Percentiles rank a stretch among this genome's conserved stretches.
Evolutionary conservation across 257 asterid species (phyloP).

Genomic region (Forsythia viridissima): DNA sequence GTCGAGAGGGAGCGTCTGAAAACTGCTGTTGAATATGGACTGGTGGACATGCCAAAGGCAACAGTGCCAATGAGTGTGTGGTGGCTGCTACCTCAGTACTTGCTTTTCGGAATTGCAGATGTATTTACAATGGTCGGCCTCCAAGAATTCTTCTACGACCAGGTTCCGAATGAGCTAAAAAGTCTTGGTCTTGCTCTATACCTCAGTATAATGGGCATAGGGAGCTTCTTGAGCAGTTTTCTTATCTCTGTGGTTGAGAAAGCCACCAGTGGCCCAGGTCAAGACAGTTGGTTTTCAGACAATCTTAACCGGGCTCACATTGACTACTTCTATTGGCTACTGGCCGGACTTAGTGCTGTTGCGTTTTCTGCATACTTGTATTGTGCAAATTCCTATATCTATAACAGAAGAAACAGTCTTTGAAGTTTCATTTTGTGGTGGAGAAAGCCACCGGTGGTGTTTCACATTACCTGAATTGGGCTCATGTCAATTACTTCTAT

Average conservation of each 20-base stretch:
- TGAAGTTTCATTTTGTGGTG: neutral
- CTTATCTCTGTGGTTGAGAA: conserved; percentile 48
- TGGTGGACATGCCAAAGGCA: conserved; percentile 37
- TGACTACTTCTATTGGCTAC: conserved; percentile 71
- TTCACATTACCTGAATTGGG: no score
- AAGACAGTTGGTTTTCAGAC: conserved; percentile 56
- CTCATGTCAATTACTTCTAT: no score
- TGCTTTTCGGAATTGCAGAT: conserved; percentile 51
- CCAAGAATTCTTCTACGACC: conserved; percentile 72
- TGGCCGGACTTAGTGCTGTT: conserved; percentile 43
- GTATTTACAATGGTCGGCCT: conserved; percentile 56
- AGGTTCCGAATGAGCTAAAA: conserved; percentile 54
- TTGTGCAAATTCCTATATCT: conserved; percentile 40
- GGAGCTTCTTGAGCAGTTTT: conserved; percentile 62
- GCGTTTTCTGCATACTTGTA: conserved; percentile 36
- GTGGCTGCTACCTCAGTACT: conserved; percentile 65
- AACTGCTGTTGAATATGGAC: conserved; percentile 37
- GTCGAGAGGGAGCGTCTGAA: conserved; percentile 39
- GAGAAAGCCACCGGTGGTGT: no score
- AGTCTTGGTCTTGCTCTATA: conserved; percentile 57
- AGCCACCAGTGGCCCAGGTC: conserved; percentile 35
- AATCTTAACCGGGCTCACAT: conserved; percentile 70
- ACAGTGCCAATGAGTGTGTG: conserved; percentile 52
- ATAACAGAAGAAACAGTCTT: conserved; percentile 28
- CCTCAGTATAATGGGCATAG: conserved; percentile 56